A percentile compares a stretch with the other conserved stretches of the same genome.
Conservation (phyloP, 164 flowering plant species). For the Pachysandra terminalis region DNA sequence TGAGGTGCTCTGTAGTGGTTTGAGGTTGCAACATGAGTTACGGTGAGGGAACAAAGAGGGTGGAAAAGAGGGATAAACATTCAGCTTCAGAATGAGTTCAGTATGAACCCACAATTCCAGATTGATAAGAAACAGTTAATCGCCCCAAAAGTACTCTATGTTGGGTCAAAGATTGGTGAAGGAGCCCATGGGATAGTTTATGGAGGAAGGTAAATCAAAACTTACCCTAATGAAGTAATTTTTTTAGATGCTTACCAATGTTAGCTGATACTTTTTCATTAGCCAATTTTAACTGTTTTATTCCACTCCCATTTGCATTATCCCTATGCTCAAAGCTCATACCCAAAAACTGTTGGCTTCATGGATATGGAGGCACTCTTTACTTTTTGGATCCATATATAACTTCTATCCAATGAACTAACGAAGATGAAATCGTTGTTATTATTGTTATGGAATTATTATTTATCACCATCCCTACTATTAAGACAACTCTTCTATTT, state of each 20-base stretch:
- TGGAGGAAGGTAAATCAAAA: conserved; percentile 71
- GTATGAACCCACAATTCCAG: conserved; percentile 23
- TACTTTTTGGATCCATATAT: too few relatives aligned
- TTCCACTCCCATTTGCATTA: neutral
- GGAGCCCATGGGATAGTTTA: conserved; percentile 97
- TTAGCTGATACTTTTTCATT: neutral
- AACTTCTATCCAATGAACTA: too few relatives aligned
- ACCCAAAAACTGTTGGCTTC: neutral
- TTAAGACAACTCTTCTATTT: too few relatives aligned
- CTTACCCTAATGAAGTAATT: neutral
- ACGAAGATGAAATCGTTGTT: too few relatives aligned
- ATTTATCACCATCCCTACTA: too few relatives aligned
- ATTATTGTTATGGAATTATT: too few relatives aligned
- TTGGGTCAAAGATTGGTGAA: conserved; percentile 82
- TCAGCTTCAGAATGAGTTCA: conserved; percentile 34
- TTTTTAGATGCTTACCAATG: neutral
- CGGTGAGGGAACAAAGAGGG: conserved; percentile 27
- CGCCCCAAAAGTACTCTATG: conserved; percentile 66
- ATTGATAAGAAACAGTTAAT: conserved; percentile 66
- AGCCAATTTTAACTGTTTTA: neutral
- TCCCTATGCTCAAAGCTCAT: neutral
- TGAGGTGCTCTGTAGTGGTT: conserved; percentile 31
- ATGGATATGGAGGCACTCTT: too few relatives aligned
- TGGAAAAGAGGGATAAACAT: conserved; percentile 17
- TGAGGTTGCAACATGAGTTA: conserved; percentile 53